These are phyloP conservation scores for Clitocybe nebularis DNA, from an alignment of 1,284 basidiomycete species.

Conservation along the genomic window DNA sequence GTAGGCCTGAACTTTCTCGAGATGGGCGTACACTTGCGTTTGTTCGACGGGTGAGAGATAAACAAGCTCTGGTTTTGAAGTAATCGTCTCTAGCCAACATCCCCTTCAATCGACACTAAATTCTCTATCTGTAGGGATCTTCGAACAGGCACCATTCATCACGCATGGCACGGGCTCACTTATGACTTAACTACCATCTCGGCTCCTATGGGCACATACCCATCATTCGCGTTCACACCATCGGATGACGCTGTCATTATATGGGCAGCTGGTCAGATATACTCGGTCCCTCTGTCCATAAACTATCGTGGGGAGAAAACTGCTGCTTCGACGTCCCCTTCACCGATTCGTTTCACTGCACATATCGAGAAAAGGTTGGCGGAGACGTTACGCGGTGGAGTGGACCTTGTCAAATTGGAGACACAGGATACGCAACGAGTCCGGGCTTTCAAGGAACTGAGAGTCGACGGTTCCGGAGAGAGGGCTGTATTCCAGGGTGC, in stretches of 20 bases:
- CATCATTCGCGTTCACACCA: conserved; percentile 66
- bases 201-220: conserved; percentile 74
- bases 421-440: conserved; percentile 50
- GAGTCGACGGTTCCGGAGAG: conserved; percentile 47
- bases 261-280: conserved; percentile 70
- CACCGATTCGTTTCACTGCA: conserved; percentile 53
- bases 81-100: conserved; percentile 26
- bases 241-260: conserved; percentile 60
- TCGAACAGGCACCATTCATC: conserved; percentile 54
- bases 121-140: conserved; percentile 47
- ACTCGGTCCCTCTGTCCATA: conserved; percentile 48
- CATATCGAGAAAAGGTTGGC: conserved; percentile 61
- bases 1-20: conserved; percentile 66
- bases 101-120: conserved; percentile 1
- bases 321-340: conserved; percentile 35
- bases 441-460: conserved; percentile 56
- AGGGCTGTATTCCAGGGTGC: conserved; percentile 54
- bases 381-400: conserved; percentile 45
- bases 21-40: conserved; percentile 69
- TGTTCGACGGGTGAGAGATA: conserved; percentile 68
- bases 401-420: conserved; percentile 50
- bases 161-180: conserved; percentile 67
- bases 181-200: conserved; percentile 61
- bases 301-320: conserved; percentile 50
- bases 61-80: conserved; percentile 68